Evolutionary conservation across 2,329 filamentous ascomycete genomes (phyloP), one percentile per base, ranked within the genome.

Genomic region (Thielaviopsis punctulata): DNA sequence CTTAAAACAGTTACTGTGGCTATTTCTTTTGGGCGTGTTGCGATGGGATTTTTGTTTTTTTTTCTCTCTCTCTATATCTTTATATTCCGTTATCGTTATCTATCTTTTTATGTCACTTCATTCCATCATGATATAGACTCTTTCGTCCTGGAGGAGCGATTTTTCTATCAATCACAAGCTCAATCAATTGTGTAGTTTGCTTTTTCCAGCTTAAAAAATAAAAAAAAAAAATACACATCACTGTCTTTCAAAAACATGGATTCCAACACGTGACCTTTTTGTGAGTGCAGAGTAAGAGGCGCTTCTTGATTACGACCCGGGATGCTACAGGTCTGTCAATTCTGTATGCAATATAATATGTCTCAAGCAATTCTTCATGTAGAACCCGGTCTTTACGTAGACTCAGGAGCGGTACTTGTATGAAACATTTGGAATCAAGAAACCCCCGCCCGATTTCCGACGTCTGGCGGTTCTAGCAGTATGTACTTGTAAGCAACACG

Each of bases 1-100:
- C 30, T 46, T 27, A 49, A 45, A 48, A 43, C n/a, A 24, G 36
- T 25, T 27, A 48, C 24, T 50, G 52, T 41, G 30, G 49, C 52
- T 39, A 43, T 52, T 50, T 51, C 44, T 43, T 56, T 49, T 45
- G 30, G 30, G 52, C 48, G 52, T 36, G 46, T 50, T 51, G 30
- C 30, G 21, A 43, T 48, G 25, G 25, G n/a, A 18, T 24, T 51
- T 33, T 49, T 30, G 36, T 50, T 49, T 45, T 21, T 33, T 39
- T 43, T 36, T 55, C 25, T 49, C 49, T 41, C 23, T 36, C 22
- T 48, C 39, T 48, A 23, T 30, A 23, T 52, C 19, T 43, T 43
- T 53, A 18, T 43, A 9, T 53, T 46, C n/a, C 43, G 21, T 19
- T 54, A 27, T 23, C 22, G 41, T 9, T 41, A 45, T 24, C 45